Evolutionary conservation across 1,139 yeast genomes (phyloP), one percentile per base, ranked within the genome.

Genomic region (Pichia sp.): DNA sequence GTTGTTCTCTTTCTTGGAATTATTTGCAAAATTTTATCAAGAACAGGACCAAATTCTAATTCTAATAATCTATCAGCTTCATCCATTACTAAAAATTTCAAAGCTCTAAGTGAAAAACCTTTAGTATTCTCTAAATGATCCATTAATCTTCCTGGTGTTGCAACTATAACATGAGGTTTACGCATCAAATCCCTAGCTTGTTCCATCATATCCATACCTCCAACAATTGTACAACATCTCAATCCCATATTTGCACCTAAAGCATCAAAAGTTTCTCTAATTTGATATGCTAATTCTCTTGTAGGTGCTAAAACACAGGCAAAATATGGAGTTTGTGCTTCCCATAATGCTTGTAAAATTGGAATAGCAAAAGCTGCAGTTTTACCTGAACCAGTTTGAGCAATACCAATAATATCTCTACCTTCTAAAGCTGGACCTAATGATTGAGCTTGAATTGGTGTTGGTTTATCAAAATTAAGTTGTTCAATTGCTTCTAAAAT

Each of bases 181-280:
- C 95, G 76, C 82, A 87, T 84, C 55, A 92, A 72, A 54, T 94
- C 96, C 52, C 95, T 74, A 0, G 97, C 94, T 65, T 92, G 99
- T 58, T 89, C 95, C 94, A 92, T 87, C 87, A 87, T 86, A 60
- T 87, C 96, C 94, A 92, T 92, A 53, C 99, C 99, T 55, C 98
- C 98, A 35, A 92, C 96, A 52, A 92, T 77, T 51, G 95, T 90
- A 3, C 81, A 82, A 30, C 92, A 74, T 57, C 95, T 72, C 35
- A 90, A 74, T 1, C 98, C 98, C 95, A 92, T 90, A 20, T 80
- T 69, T 1, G 87, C 68, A 0, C 99, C 99, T 42, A 92, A 67
- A 0, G 97, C 96, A 61, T 89, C 96, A 62, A 92, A 94, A 12
- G 96, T 92, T 57, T 89, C 96, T 55, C 90, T 83, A 55, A 94